Evolutionary conservation across 805 yeast genomes (phyloP).

Genomic region (Candida arabinofermentans): DNA sequence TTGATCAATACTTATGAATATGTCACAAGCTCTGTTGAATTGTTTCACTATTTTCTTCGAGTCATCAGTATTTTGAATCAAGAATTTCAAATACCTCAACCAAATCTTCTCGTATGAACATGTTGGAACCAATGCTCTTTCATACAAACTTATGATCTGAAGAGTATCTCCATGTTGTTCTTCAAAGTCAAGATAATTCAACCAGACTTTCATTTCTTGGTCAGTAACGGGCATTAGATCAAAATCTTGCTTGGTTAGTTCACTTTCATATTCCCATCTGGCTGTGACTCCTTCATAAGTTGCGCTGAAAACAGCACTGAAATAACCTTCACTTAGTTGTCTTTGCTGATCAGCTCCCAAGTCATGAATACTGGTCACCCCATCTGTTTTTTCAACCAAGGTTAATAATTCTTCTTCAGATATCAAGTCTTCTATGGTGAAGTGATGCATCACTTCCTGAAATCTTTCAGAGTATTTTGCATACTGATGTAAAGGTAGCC

Average conservation of each 20-base stretch:
- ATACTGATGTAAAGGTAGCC: conserved; percentile 80
- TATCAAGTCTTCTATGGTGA: conserved; percentile 31
- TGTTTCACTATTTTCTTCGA: conserved; percentile 32
- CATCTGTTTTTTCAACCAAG: conserved; percentile 19
- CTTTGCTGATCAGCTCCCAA: conserved; percentile 16
- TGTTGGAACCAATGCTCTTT: conserved; percentile 68
- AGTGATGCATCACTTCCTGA: conserved; percentile 34
- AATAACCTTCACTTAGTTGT: conserved; percentile 38
- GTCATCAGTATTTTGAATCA: conserved; percentile 29
- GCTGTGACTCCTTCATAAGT: conserved; percentile 51
- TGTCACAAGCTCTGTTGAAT: conserved; percentile 49
- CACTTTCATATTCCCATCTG: conserved; percentile 72
- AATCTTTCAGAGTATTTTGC: conserved; percentile 65
- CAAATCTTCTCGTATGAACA: conserved; percentile 60
- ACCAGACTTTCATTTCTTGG: conserved; percentile 54
- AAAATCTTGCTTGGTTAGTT: conserved; percentile 55
- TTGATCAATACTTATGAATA: conserved; percentile 30
- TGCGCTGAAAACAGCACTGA: conserved; percentile 37
- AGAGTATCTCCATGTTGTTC: conserved; percentile 24
- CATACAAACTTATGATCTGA: conserved; percentile 50
- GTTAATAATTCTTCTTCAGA: conserved; percentile 26
- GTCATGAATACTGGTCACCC: conserved; percentile 5
- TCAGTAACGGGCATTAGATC: conserved; percentile 41
- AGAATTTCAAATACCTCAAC: conserved; percentile 61
- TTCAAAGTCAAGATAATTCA: conserved; percentile 52